Conservation (phyloP, 2,329 filamentous ascomycete genomes). For the Alternaria gansuensis region DNA sequence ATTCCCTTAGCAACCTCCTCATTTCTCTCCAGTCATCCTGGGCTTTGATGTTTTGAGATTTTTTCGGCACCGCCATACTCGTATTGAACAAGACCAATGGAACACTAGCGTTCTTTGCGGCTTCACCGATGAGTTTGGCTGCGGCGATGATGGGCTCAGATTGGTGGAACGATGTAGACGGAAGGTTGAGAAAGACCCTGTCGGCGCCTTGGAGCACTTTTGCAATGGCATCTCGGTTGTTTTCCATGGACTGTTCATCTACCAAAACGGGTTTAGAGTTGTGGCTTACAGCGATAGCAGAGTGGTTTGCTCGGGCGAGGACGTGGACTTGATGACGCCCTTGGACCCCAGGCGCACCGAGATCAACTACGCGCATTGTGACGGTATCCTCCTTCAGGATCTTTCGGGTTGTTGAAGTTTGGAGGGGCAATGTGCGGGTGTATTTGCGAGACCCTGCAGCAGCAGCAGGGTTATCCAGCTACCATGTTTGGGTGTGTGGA, state of each 20-base stretch:
- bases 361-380: constrained; percentile 40
- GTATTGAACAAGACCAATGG: constrained; percentile 43
- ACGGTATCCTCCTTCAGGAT: neutral
- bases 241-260: constrained; percentile 29
- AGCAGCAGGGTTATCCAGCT: neutral
- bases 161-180: constrained; percentile 42
- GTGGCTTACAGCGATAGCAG: constrained; percentile 41
- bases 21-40: constrained; percentile 47
- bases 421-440: neutral
- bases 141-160: constrained; percentile 38
- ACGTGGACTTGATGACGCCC: constrained; percentile 42
- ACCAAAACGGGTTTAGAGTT: constrained; percentile 30
- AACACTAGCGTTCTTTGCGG: constrained; percentile 30
- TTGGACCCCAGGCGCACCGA: constrained; percentile 45
- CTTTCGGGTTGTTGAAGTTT: neutral
- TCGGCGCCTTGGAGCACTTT: constrained; percentile 31
- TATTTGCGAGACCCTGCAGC: neutral
- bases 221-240: constrained; percentile 25
- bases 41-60: constrained; percentile 37
- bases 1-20: constrained; percentile 45
- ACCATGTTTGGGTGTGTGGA: constrained; percentile 1
- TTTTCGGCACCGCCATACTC: constrained; percentile 39
- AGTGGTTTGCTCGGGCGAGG: constrained; percentile 36
- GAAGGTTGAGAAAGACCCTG: constrained; percentile 41
- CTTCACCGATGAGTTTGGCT: constrained; percentile 30